Conservation (phyloP, 2,329 filamentous ascomycete genomes). For the Aspergillus pseudotamarii region DNA sequence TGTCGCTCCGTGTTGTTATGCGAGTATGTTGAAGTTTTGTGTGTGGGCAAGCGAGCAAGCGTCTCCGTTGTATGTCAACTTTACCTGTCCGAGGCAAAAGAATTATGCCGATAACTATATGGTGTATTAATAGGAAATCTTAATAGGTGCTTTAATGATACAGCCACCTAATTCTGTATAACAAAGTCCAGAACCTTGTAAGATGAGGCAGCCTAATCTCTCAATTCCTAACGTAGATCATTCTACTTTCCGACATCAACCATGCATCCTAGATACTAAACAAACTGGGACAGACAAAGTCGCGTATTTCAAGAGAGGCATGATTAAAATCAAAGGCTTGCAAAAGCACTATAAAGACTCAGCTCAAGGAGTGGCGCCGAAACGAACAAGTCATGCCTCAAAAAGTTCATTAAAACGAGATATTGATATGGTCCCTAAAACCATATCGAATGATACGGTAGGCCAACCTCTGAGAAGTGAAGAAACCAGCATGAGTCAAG, state of each 20-base stretch:
- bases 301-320: slow-evolving; percentile 2
- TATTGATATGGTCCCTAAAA: slow-evolving; percentile 37
- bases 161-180: neutral
- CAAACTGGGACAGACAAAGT: slow-evolving; percentile 14
- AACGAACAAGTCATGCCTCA: slow-evolving; percentile 28
- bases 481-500: slow-evolving; percentile 30
- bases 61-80: neutral
- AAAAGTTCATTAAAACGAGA: slow-evolving; percentile 27
- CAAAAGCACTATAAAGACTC: slow-evolving; percentile 13
- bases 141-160: neutral
- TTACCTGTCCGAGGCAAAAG: neutral
- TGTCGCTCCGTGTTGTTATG: neutral
- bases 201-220: slow-evolving; percentile 49
- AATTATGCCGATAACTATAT: neutral
- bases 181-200: neutral
- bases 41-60: slow-evolving; percentile 2
- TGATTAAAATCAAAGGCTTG: slow-evolving; percentile 6
- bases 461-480: slow-evolving; percentile 52
- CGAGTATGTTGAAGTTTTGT: neutral
- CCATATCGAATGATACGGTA: slow-evolving; percentile 40
- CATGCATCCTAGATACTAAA: slow-evolving; percentile 18
- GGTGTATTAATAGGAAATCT: neutral
- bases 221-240: slow-evolving; percentile 45
- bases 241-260: slow-evolving; percentile 24
- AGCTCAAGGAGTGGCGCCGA: slow-evolving; percentile 17